Base-by-base conservation (phyloP, 169 alveolate genomes). In the Babesia divergens region DNA sequence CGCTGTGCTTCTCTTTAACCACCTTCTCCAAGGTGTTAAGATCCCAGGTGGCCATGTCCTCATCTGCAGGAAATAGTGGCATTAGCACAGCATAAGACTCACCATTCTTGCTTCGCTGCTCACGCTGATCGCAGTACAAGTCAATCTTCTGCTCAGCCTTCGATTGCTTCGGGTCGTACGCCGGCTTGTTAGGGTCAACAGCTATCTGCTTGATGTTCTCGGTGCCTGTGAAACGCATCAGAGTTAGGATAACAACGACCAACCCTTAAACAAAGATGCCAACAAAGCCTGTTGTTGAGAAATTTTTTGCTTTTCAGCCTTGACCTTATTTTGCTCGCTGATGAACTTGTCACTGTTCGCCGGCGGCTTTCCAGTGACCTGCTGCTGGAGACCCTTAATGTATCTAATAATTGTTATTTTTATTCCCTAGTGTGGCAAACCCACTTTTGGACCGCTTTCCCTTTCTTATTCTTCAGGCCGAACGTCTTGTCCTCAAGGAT, bases 401-500 rank as follows among this genome's bases (percentile, higher is more conserved):
- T 79, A 83, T 66, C 93, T 88, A 49, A 6, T 5, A 32, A 29
- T 8, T 11, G 29, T 24, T 0, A 29, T 53, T 26, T n/a, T 9
- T 31, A 29, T 16, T 18, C 35, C 74, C 18, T n/a, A 26, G 32
- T n/a, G n/a, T 43, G n/a, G 1, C 9, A 28, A 49, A 44, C 65
- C 6, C 28, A 97, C 95, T 96, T 96, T 86, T 98, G 98, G 6
- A 97, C 99, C 37, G 96, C 84, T 59, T 94, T 95, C 40, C 97
- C 89, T 83, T 98, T 98, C 85, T 98, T 98, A 89, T 98, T 98
- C 84, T 98, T 98, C 29, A 97, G 84, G 43, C 99, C 99, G 86
- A 98, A 98, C 3, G 99, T 98, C 83, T 95, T 97, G 86, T 98
- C 99, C 82, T 98, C 99, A 40, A 96, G 95, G 83, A 98, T 86